These are phyloP conservation scores for Pisolithus albus DNA, from an alignment of 768 basidiomycete species.

Conservation along the genomic window DNA sequence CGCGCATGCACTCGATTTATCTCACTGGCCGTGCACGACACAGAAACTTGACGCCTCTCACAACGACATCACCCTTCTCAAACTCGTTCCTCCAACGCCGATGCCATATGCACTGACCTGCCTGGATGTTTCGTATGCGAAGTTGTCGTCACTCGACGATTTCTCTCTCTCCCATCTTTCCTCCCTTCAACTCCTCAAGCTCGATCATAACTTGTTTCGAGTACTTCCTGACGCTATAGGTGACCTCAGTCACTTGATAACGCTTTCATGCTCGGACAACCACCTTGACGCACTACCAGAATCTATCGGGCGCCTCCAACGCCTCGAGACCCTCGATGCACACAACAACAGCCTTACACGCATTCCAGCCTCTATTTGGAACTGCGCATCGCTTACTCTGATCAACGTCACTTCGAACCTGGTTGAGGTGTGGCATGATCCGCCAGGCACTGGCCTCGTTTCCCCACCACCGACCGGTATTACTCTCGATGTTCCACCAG, in stretches of 20 bases:
- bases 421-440: conserved; percentile 64
- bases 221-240: conserved; percentile 80
- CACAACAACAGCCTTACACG: conserved; percentile 86
- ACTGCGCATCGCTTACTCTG: conserved; percentile 60
- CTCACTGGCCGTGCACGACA: conserved; percentile 58
- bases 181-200: conserved; percentile 60
- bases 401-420: conserved; percentile 91
- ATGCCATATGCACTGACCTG: conserved; percentile 55
- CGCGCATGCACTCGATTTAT: conserved; percentile 73
- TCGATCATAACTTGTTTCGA: conserved; percentile 85
- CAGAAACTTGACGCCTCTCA: conserved; percentile 64
- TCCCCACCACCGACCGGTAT: conserved; percentile 16
- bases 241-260: conserved; percentile 60
- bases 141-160: conserved; percentile 79
- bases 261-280: conserved; percentile 88
- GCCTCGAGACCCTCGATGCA: conserved; percentile 70
- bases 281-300: conserved; percentile 68
- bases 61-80: conserved; percentile 84
- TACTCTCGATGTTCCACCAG: conserved; percentile 15
- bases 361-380: conserved; percentile 76
- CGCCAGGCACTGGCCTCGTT: conserved; percentile 35
- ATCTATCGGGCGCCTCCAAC: conserved; percentile 69
- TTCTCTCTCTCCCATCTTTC: conserved; percentile 64
- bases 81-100: conserved; percentile 44
- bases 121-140: conserved; percentile 83